Evolutionary conservation across 805 yeast species (phyloP), one percentile per base, ranked within the genome.

Genomic region (Naumovozyma baii): DNA sequence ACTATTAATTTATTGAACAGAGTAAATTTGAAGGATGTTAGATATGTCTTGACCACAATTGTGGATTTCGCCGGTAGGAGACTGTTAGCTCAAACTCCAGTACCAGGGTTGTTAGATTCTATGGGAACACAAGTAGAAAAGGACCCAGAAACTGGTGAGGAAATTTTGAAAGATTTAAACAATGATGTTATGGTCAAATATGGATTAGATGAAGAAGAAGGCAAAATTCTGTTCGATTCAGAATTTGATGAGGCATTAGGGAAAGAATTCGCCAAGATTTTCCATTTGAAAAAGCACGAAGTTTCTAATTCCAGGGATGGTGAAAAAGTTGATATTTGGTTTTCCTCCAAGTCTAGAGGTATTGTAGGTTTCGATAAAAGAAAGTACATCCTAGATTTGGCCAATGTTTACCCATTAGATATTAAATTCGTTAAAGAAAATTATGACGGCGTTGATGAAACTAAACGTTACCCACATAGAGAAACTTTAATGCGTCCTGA

Each of bases 41-140:
- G 77, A 53, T 80, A 81, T 38, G 68, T 90, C 43, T 74, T 84
- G 51, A 83, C 96, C 3, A 72, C 88, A n/a, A 72, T 87, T 42
- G 84, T 90, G 40, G 97, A 90, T 61, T 90, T 76, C 64, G 78
- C 83, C 55, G 98, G 97, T 45, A 80, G 77, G 52, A 75, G 97
- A 60, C 69, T 90, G 29, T 72, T 90, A 30, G 85, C 94, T 59
- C 97, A 90, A 66, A 84, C 95, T 12, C 95, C 96, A 10, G 94
- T 90, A 33, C 98, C 98, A 13, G 97, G 97, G 43, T 57, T 69
- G 31, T 64, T 66, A 41, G 50, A 61, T 8, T 63, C 65, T 9
- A 51, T 64, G 52, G 70, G 72, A 40, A 58, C 66, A 16, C 59
- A 55, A 31, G 54, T 54, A 20, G 57, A 55, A 34, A 66, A 62